These are phyloP conservation scores for Parasarocladium wereldwijsianum DNA, from an alignment of 2,329 filamentous ascomycete genomes.

Conservation along the genomic window DNA sequence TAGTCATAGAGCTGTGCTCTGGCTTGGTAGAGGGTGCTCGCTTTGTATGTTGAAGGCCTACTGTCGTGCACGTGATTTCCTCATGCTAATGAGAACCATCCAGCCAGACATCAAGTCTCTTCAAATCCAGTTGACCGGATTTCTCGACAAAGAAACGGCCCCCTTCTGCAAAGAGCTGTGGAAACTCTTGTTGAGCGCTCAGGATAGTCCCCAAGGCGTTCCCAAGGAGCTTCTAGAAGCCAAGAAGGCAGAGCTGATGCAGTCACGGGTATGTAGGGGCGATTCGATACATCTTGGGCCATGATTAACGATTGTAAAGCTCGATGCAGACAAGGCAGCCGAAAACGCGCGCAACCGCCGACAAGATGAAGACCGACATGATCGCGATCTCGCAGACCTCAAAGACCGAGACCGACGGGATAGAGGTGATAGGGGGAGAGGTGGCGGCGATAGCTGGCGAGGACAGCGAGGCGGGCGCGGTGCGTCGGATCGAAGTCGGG, in stretches of 20 bases:
- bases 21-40: constrained; percentile 58
- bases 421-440: constrained; percentile 36
- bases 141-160: constrained; percentile 83
- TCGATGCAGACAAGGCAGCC: constrained; percentile 68
- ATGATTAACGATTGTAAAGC: constrained; percentile 27
- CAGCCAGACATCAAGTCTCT: constrained; percentile 92
- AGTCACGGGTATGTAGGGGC: constrained; percentile 60
- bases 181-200: constrained; percentile 81
- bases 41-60: constrained; percentile 43
- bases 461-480: constrained; percentile 27
- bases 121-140: constrained; percentile 88
- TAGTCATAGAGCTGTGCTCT: constrained; percentile 76
- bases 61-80: constrained; percentile 7
- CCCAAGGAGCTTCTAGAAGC: constrained; percentile 90
- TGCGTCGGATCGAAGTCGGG: constrained; percentile 14
- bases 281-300: neutral
- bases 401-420: constrained; percentile 50
- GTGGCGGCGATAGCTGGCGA: constrained; percentile 36
- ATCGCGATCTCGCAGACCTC: constrained; percentile 53
- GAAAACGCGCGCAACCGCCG: constrained; percentile 59
- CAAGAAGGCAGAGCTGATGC: constrained; percentile 87
- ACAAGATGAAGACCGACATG: constrained; percentile 56
- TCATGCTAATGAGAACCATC: too few relatives aligned
- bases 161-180: constrained; percentile 88
- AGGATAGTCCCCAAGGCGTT: constrained; percentile 76